Evolutionary conservation across 2,329 filamentous ascomycete species (phyloP).

Genomic region (Penicillium glabrum): DNA sequence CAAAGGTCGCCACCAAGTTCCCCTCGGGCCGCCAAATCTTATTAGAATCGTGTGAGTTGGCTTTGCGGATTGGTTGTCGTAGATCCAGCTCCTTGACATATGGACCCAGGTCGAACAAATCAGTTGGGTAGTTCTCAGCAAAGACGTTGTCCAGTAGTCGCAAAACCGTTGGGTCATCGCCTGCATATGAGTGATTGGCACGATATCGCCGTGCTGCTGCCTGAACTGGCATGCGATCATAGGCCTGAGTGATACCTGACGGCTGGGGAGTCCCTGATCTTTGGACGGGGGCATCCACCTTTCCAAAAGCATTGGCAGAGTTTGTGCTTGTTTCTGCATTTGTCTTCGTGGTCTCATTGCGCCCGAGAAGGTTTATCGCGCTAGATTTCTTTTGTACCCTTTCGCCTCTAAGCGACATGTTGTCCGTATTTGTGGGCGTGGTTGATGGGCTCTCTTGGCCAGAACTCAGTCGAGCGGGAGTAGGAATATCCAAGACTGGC

Average conservation of each 20-base stretch:
- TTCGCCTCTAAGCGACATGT: slow-evolving; percentile 27
- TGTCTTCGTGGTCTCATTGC: slow-evolving; percentile 59
- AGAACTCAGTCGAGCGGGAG: slow-evolving; percentile 24
- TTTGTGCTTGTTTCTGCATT: slow-evolving; percentile 65
- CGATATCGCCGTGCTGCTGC: slow-evolving; percentile 49
- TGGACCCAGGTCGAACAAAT: slow-evolving; percentile 70
- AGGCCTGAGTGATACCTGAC: slow-evolving; percentile 39
- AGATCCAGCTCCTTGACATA: slow-evolving; percentile 67
- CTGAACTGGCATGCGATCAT: slow-evolving; percentile 27
- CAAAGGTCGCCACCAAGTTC: slow-evolving; percentile 80
- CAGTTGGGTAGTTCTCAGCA: slow-evolving; percentile 61
- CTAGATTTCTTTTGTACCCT: slow-evolving; percentile 48
- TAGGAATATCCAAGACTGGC: slow-evolving; percentile 35
- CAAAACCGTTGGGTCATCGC: slow-evolving; percentile 66
- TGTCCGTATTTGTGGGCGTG: slow-evolving; percentile 31
- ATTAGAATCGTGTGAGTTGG: slow-evolving; percentile 53
- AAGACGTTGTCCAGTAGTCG: slow-evolving; percentile 81
- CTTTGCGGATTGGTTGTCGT: slow-evolving; percentile 54
- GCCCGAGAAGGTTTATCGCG: slow-evolving; percentile 61
- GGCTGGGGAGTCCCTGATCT: slow-evolving; percentile 34
- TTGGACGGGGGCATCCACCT: slow-evolving; percentile 56
- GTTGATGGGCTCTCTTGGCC: slow-evolving; percentile 32
- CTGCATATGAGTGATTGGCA: slow-evolving; percentile 78
- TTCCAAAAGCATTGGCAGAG: slow-evolving; percentile 64
- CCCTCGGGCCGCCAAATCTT: slow-evolving; percentile 82